These are phyloP conservation scores for Henckelia pumila DNA, from an alignment of 257 asterid genomes.

Conservation along the genomic window DNA sequence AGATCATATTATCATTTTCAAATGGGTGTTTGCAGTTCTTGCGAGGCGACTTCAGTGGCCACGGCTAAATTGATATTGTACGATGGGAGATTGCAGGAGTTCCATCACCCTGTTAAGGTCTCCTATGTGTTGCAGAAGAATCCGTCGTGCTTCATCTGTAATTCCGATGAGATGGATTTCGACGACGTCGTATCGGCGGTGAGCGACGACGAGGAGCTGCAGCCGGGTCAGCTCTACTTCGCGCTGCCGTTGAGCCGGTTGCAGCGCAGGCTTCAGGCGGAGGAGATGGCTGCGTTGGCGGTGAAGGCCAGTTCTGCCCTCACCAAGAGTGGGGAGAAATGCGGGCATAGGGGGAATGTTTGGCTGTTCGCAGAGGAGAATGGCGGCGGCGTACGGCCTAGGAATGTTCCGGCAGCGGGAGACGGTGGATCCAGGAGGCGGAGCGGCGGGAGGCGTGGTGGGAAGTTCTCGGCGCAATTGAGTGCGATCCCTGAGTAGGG, in stretches of 20 bases:
- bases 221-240: conserved; percentile 81
- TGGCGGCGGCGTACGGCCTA: conserved; percentile 21
- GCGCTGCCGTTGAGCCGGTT: conserved; percentile 68
- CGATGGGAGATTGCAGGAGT: conserved; percentile 84
- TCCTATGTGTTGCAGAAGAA: conserved; percentile 62
- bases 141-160: conserved; percentile 71
- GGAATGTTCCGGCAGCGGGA: conserved; percentile 25
- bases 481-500: conserved; percentile 79
- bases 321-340: conserved; percentile 56
- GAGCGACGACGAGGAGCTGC: conserved; percentile 73
- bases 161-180: conserved; percentile 93
- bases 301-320: conserved; percentile 89
- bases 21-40: conserved; percentile 86
- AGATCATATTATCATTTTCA: neutral
- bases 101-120: conserved; percentile 71
- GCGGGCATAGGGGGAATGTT: conserved; percentile 49
- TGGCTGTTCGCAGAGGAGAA: conserved; percentile 34
- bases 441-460: conserved; percentile 41
- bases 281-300: conserved; percentile 98
- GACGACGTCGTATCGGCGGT: conserved; percentile 66
- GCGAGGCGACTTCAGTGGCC: conserved; percentile 65
- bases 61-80: conserved; percentile 70
- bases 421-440: conserved; percentile 31
- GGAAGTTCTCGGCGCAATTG: conserved; percentile 45
- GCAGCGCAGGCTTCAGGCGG: conserved; percentile 61